Conservation (phyloP, 1,284 basidiomycete genomes). For the Ceratobasidium sp. region DNA sequence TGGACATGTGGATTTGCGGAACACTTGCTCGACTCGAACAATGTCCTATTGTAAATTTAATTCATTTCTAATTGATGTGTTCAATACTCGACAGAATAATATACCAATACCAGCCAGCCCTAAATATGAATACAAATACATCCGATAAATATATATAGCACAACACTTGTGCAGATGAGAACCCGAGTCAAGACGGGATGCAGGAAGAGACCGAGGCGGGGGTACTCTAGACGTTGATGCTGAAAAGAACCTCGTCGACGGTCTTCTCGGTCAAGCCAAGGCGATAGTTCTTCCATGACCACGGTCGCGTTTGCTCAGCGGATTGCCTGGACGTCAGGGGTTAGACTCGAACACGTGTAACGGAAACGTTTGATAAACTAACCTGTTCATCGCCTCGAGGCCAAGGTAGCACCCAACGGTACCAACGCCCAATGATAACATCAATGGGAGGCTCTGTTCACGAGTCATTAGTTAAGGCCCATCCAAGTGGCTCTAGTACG, state of each 20-base stretch:
- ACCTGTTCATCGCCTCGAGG: conserved; percentile 19
- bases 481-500: too few species aligned
- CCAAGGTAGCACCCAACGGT: conserved; percentile 30
- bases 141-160: not conserved
- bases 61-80: too few species aligned
- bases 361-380: not conserved
- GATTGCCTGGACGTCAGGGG: not conserved
- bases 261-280: conserved; percentile 27
- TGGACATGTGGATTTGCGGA: not conserved
- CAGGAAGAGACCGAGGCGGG: too few species aligned
- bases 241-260: conserved; percentile 20
- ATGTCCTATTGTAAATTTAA: not conserved
- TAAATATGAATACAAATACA: conserved; percentile 10
- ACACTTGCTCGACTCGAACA: not conserved
- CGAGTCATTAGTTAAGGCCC: too few species aligned
- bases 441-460: conserved; percentile 8
- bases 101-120: not conserved
- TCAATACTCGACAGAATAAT: too few species aligned
- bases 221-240: conserved; percentile 9
- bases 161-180: not conserved
- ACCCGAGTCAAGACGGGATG: not conserved
- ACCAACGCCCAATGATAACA: conserved; percentile 19
- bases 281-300: conserved; percentile 25
- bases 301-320: conserved; percentile 2
- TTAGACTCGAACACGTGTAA: not conserved